A percentile compares a stretch with the other conserved stretches of the same genome.
Conservation (phyloP, 257 asterid genomes). For the Perilla frutescens region DNA sequence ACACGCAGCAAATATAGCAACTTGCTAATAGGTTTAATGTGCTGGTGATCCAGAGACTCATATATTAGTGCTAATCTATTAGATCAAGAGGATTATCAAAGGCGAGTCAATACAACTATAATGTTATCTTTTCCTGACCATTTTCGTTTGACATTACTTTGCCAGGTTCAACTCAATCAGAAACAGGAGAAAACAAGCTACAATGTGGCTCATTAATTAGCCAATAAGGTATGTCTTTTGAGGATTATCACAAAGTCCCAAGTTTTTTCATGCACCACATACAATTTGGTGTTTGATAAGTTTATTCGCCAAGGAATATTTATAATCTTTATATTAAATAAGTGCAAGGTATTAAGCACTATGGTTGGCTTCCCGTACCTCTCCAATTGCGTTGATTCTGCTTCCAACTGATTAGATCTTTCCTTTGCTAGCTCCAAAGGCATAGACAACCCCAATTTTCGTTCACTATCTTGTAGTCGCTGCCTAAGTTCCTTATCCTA, state of each 20-base stretch:
- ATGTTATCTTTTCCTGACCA: background rate
- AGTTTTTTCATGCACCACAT: background rate
- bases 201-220: background rate
- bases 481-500: slow-evolving; percentile 84
- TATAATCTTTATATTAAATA: background rate
- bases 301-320: background rate
- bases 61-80: background rate
- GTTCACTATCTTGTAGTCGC: slow-evolving; percentile 90
- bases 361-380: slow-evolving; percentile 52
- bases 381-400: slow-evolving; percentile 80
- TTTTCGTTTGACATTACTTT: background rate
- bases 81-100: background rate
- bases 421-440: slow-evolving; percentile 81
- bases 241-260: background rate
- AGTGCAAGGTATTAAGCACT: background rate
- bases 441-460: slow-evolving; percentile 83
- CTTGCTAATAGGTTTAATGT: background rate
- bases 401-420: slow-evolving; percentile 73
- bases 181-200: background rate
- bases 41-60: background rate
- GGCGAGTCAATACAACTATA: background rate
- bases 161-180: background rate
- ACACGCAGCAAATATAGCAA: background rate
- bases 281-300: background rate
- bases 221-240: background rate